Percentiles rank a stretch among this genome's conserved stretches.
These are phyloP conservation scores for Saitozyma sp. DNA, from an alignment of 768 basidiomycete genomes.

Conservation along the genomic window DNA sequence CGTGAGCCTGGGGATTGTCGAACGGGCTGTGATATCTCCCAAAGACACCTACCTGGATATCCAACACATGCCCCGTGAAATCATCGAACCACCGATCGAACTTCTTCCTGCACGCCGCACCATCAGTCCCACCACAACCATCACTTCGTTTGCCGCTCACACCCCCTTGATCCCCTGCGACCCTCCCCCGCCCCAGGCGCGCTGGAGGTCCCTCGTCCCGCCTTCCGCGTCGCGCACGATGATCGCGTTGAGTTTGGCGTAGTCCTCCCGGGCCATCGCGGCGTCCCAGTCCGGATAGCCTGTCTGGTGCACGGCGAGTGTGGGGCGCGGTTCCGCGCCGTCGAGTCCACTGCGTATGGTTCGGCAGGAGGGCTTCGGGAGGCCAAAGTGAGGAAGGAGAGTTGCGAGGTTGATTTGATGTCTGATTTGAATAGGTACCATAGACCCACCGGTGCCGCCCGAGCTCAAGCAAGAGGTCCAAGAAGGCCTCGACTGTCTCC, in stretches of 20 bases:
- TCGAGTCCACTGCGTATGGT: no score
- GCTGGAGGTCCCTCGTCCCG: slow-evolving; percentile 1
- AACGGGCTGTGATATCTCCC: no score
- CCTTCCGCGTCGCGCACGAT: slow-evolving; percentile 4
- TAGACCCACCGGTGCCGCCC: no score
- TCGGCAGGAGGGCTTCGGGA: no score
- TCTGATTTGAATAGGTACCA: no score
- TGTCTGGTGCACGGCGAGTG: neutral
- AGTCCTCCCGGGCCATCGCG: slow-evolving; percentile 3
- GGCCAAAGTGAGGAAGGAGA: no score
- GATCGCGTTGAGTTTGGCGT: slow-evolving; percentile 5
- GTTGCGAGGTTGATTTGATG: no score
- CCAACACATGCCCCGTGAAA: neutral
- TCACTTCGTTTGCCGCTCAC: slow-evolving; percentile 4
- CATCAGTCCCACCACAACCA: neutral
- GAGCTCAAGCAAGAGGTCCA: no score
- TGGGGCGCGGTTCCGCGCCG: neutral
- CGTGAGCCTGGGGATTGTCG: neutral
- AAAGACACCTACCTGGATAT: neutral
- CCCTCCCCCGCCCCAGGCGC: slow-evolving; percentile 15
- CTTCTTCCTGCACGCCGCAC: neutral
- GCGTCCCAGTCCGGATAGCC: slow-evolving; percentile 7
- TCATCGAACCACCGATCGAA: slow-evolving; percentile 17
- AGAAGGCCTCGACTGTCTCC: no score
- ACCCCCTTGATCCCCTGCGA: slow-evolving; percentile 12